Percentiles rank a stretch among this genome's conserved stretches.
Evolutionary conservation across 2,329 filamentous ascomycete species (phyloP).

Genomic region (Emergomyces orientalis): DNA sequence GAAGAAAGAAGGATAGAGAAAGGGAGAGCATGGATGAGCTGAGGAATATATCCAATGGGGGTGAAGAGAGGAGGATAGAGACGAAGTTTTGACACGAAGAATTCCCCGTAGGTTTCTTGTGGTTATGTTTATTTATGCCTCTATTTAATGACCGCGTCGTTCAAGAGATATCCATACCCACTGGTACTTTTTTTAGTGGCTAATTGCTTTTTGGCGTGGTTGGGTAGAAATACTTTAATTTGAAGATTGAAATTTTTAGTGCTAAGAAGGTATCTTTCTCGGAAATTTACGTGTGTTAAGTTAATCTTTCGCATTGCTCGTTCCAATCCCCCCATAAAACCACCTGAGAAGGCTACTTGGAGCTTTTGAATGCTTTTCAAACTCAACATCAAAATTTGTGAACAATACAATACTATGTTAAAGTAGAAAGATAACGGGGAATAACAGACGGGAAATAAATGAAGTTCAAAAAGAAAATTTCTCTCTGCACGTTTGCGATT

Average conservation of each 20-base stretch:
- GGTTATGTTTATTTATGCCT: neutral
- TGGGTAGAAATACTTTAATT: neutral
- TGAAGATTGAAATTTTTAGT: neutral
- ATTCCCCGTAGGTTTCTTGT: neutral
- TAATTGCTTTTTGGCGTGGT: neutral
- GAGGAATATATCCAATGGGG: neutral
- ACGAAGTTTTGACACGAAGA: neutral
- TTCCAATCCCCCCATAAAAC: neutral
- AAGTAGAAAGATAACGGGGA: neutral
- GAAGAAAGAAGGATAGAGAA: constrained; percentile 16
- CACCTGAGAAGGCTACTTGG: no score
- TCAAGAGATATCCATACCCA: neutral
- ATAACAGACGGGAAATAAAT: neutral
- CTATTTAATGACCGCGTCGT: neutral
- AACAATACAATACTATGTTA: neutral
- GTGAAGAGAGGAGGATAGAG: neutral
- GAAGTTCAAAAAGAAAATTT: neutral
- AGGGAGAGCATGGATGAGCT: neutral
- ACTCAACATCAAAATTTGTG: neutral
- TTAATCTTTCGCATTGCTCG: neutral
- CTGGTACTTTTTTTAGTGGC: neutral
- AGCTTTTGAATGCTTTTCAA: no score
- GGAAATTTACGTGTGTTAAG: no score
- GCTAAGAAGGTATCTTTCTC: neutral
- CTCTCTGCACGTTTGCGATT: neutral